These are phyloP conservation scores for Pseudogymnoascus sp. DNA, from an alignment of 2,329 filamentous ascomycete genomes.

Conservation along the genomic window DNA sequence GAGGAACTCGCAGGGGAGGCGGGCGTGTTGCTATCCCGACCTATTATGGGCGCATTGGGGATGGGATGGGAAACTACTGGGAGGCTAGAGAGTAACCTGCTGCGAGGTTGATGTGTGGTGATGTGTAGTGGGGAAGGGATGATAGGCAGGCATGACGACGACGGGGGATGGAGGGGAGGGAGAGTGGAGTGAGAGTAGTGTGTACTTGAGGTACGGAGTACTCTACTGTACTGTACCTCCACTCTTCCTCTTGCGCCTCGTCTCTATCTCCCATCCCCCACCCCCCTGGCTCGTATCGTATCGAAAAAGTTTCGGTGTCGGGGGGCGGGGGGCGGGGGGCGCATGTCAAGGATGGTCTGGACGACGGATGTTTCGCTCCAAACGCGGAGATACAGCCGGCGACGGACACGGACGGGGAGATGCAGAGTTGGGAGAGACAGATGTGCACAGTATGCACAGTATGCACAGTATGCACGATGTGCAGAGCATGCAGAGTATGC, in stretches of 20 bases:
- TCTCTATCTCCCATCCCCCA: no score
- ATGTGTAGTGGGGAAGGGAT: not conserved
- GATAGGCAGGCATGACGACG: conserved; percentile 6
- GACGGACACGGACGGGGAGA: not conserved
- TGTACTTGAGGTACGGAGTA: no score
- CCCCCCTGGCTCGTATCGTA: no score
- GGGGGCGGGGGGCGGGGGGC: not conserved
- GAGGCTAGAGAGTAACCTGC: not conserved
- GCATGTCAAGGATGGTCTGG: not conserved
- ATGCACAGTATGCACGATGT: not conserved
- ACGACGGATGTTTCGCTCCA: conserved; percentile 3
- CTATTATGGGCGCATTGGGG: conserved; percentile 2
- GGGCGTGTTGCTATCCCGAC: not conserved
- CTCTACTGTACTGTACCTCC: no score
- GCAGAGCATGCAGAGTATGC: no score
- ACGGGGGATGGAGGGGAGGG: not conserved
- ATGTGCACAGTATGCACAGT: not conserved
- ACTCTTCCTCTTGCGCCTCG: not conserved
- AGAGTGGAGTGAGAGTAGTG: not conserved
- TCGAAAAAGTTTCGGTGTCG: not conserved
- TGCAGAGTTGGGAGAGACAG: no score
- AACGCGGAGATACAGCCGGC: not conserved
- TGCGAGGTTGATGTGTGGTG: not conserved
- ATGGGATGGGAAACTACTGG: not conserved
- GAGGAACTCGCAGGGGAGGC: not conserved